Evolutionary conservation across 805 yeast species (phyloP), one percentile per base, ranked within the genome.

Genomic region (Ogataea minuta): DNA sequence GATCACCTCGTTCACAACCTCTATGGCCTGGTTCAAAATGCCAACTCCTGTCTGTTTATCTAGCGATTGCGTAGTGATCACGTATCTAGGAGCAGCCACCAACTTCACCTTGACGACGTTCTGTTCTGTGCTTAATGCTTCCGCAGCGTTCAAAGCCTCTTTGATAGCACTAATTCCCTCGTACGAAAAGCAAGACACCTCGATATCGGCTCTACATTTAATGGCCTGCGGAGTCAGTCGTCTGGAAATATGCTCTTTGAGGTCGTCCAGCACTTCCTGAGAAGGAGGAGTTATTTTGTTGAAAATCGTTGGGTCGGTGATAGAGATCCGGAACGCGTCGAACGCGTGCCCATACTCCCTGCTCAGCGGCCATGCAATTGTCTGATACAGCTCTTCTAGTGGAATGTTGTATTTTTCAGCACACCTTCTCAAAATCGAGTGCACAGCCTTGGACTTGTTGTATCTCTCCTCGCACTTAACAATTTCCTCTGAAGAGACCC

Each of bases 151-250:
- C 50, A 93, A 76, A 16, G 99, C 95, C 42, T 73, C 74, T 67
- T 90, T 91, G 60, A 93, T 90, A 50, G 99, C 99, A 62, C 90
- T 96, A 52, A 93, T 88, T 64, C 99, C 99, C 66, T 93, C 98
- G 66, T 93, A 93, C 45, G 90, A 76, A 70, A 91, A 93, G 64
- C 99, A 93, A 10, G 97, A 88, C 30, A 93, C 97, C 67, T 91
- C 98, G 34, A 93, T 84, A 64, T 93, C 98, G n/a, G 99, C 96
- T 68, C 99, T 84, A 60, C 95, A 84, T 71, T 91, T 93, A 54
- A 89, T 89, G 27, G 98, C 96, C 70, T 90, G 97, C 46, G 99
- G 99, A 24, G 99, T 93, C 65, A 93, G 77, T 66, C 98, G 84
- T 64, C 95, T 81, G 39, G 91, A 75, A 56, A 93, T 91, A 69